Base-by-base conservation (phyloP, 805 yeast genomes). In the Yarrowia sp. region DNA sequence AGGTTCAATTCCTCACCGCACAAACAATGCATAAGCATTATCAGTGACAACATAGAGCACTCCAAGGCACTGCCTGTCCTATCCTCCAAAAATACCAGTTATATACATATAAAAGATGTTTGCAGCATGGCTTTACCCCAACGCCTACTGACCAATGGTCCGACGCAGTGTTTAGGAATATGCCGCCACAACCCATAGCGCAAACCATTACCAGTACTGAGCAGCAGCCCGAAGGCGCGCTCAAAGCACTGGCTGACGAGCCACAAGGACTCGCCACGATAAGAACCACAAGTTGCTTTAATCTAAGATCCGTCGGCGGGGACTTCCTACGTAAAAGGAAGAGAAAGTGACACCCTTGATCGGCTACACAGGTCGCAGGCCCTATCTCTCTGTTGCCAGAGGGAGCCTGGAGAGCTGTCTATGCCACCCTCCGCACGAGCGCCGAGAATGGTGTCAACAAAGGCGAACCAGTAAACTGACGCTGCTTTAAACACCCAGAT, bases 81-180 rank as follows among this genome's bases (percentile, higher is more conserved):
- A n/a, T n/a, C n/a, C n/a, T n/a, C n/a, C n/a, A n/a, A n/a, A n/a
- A n/a, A n/a, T n/a, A n/a, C n/a, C n/a, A n/a, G n/a, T n/a, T n/a
- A n/a, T n/a, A n/a, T n/a, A n/a, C n/a, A n/a, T n/a, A n/a, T n/a
- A n/a, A 27, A 61, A 73, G 70, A 85, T 93, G 97, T 93, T 74
- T 79, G 96, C 97, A 85, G 90, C 96, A 93, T 92, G 98, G 98
- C 92, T 92, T 89, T 89, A 91, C 98, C 93, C 97, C 89, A 90
- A 85, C 94, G 96, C 87, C 86, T 84, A 93, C 81, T 71, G 84
- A 96, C 85, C 94, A 80, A 82, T 42, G 88, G 84, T 87, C 88
- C 84, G 88, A 81, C 96, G 96, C 87, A 92, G 93, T 84, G 97
- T 90, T 82, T 88, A 93, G 98, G 98, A 93, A 93, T 93, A 93